Percentiles rank a stretch among this genome's conserved stretches.
phyloP scores from a whole-genome alignment of 805 yeast genomes.

The Candida ulmi region DNA sequence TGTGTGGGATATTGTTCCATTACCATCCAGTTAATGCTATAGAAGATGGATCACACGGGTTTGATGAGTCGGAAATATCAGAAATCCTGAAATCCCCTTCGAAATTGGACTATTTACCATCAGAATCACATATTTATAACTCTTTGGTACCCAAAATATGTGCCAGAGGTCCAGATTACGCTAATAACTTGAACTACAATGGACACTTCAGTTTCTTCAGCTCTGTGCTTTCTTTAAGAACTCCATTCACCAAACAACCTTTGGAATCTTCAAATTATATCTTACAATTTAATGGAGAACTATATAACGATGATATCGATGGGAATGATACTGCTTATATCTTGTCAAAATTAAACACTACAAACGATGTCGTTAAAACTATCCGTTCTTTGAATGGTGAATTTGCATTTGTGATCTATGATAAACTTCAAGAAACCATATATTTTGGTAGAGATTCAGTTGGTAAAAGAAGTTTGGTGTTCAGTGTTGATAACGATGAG shows the following conservation, averaged over 20 bases:
- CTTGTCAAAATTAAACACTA: slow-evolving; percentile 27
- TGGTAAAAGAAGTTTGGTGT: slow-evolving; percentile 77
- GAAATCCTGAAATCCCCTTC: background rate
- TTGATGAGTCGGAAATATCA: slow-evolving; percentile 7
- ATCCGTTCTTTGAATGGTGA: slow-evolving; percentile 65
- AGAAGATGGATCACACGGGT: slow-evolving; percentile 14
- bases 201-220: slow-evolving; percentile 21
- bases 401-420: slow-evolving; percentile 60
- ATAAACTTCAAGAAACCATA: slow-evolving; percentile 31
- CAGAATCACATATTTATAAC: slow-evolving; percentile 20
- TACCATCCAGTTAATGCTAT: slow-evolving; percentile 8
- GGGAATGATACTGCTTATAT: slow-evolving; percentile 64
- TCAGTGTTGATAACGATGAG: slow-evolving; percentile 26
- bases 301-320: slow-evolving; percentile 57
- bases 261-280: slow-evolving; percentile 31
- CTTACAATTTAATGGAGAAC: slow-evolving; percentile 87
- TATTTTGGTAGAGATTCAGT: slow-evolving; percentile 81
- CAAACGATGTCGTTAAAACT: slow-evolving; percentile 29
- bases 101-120: background rate
- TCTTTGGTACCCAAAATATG: slow-evolving; percentile 39
- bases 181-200: slow-evolving; percentile 24
- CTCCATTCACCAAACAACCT: slow-evolving; percentile 80
- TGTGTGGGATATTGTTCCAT: slow-evolving; percentile 55
- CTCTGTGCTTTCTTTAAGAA: slow-evolving; percentile 74
- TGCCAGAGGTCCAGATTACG: slow-evolving; percentile 62